phyloP scores from a whole-genome alignment of 1,284 basidiomycete species.

The Melampsora americana region DNA sequence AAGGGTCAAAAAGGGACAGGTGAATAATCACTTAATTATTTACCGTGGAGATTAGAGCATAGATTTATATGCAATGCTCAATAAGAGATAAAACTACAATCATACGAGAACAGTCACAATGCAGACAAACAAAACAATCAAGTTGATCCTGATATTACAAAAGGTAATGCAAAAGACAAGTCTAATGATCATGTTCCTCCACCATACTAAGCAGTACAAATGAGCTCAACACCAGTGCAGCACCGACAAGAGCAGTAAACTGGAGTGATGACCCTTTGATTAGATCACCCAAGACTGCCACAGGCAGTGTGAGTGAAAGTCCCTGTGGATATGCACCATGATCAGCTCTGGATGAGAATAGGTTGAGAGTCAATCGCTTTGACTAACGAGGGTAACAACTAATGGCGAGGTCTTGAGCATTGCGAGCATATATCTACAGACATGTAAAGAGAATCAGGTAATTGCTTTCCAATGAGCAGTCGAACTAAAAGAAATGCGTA shows the following conservation, averaged over 20 bases:
- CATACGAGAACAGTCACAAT: no score
- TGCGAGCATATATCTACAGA: constrained; percentile 57
- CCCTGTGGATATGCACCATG: constrained; percentile 78
- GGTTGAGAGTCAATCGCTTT: neutral
- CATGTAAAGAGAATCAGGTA: neutral
- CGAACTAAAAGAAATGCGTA: neutral
- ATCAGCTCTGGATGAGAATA: neutral
- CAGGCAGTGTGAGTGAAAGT: constrained; percentile 87
- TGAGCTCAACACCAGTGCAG: constrained; percentile 33
- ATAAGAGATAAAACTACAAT: no score
- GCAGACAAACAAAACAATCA: no score
- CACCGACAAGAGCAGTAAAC: constrained; percentile 28
- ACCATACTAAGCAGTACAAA: constrained; percentile 41
- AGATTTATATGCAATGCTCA: no score
- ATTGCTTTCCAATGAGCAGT: neutral
- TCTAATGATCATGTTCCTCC: constrained; percentile 3
- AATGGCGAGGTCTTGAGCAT: constrained; percentile 90
- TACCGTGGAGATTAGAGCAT: no score
- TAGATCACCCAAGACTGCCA: constrained; percentile 77
- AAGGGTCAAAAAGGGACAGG: no score
- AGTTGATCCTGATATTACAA: no score
- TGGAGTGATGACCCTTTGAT: constrained; percentile 58
- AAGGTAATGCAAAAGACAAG: no score
- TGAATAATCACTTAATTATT: no score
- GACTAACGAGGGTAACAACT: constrained; percentile 33